phyloP scores from a whole-genome alignment of 2,329 filamentous ascomycete genomes.

The Chaetomium sp. region DNA sequence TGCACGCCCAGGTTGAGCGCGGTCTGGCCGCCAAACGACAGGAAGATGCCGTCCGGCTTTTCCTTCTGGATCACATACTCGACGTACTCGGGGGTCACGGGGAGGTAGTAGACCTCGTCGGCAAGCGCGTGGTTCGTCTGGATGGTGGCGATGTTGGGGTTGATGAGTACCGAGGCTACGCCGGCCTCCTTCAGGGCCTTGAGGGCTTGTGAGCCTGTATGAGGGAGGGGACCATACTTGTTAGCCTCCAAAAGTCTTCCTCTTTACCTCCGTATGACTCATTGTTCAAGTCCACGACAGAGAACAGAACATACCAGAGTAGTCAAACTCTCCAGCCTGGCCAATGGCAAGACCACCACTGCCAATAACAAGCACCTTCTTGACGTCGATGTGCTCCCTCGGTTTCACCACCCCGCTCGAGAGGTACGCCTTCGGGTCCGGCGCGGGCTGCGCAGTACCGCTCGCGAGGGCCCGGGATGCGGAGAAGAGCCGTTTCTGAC shows the following conservation, averaged over 20 bases:
- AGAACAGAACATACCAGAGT: conserved; percentile 66
- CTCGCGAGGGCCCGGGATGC: conserved; percentile 36
- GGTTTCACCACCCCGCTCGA: conserved; percentile 81
- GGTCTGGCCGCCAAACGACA: conserved; percentile 96
- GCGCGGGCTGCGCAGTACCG: conserved; percentile 57
- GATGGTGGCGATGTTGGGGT: conserved; percentile 97
- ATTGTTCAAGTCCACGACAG: conserved; percentile 19
- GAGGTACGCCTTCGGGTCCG: conserved; percentile 80
- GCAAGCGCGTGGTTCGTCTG: conserved; percentile 94
- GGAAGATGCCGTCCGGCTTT: conserved; percentile 89
- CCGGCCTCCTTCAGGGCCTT: conserved; percentile 96
- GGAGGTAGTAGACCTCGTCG: conserved; percentile 97
- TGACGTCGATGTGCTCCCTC: conserved; percentile 75
- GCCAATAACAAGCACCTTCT: conserved; percentile 95
- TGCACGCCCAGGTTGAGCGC: conserved; percentile 93
- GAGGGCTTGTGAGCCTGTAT: conserved; percentile 81
- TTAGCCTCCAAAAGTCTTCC: conserved; percentile 18
- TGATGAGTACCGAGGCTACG: conserved; percentile 85
- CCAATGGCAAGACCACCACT: conserved; percentile 94
- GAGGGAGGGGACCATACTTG: background rate
- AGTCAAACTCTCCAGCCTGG: conserved; percentile 97
- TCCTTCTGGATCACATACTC: conserved; percentile 96
- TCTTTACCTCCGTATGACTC: conserved; percentile 25
- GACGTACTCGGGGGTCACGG: conserved; percentile 96
- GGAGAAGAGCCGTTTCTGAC: conserved; percentile 44